Percentiles rank a stretch among this genome's conserved stretches.
Evolutionary conservation across 306 rosid species (phyloP).

Genomic region (Macrotyloma uniflorum): DNA sequence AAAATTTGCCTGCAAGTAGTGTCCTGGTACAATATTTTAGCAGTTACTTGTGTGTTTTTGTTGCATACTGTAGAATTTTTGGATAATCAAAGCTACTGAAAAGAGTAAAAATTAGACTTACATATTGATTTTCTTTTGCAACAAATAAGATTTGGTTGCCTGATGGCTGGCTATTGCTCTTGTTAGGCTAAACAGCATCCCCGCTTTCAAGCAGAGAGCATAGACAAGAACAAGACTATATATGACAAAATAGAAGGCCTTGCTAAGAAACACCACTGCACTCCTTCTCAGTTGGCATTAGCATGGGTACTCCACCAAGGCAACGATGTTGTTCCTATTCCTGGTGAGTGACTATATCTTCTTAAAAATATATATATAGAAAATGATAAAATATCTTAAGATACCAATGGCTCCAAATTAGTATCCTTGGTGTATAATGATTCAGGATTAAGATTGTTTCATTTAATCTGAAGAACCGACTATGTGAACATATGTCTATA

Average conservation of each 20-base stretch:
- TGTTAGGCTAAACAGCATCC: constrained; percentile 48
- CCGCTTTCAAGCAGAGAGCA: constrained; percentile 48
- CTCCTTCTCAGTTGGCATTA: constrained; percentile 60
- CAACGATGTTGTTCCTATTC: constrained; percentile 47
- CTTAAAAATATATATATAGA: too few relatives aligned
- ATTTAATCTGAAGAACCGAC: not conserved
- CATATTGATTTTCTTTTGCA: too few relatives aligned
- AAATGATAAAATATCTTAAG: not conserved
- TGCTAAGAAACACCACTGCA: constrained; percentile 49
- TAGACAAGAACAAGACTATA: constrained; percentile 44
- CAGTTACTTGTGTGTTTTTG: not conserved
- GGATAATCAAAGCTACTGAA: too few relatives aligned
- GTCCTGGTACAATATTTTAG: constrained; percentile 45
- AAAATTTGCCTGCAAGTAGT: constrained; percentile 53
- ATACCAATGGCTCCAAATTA: not conserved
- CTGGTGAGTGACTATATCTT: constrained; percentile 14
- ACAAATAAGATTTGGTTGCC: not conserved
- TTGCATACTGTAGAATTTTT: not conserved
- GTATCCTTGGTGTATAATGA: not conserved
- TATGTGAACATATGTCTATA: not conserved
- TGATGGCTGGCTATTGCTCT: constrained; percentile 7
- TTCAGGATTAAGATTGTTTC: too few relatives aligned
- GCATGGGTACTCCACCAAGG: constrained; percentile 69
- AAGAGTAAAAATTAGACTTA: too few relatives aligned
- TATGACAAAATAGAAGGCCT: constrained; percentile 52